Base-by-base conservation (phyloP, 176 grass and related monocot genomes). In the Microstegium vimineum region DNA sequence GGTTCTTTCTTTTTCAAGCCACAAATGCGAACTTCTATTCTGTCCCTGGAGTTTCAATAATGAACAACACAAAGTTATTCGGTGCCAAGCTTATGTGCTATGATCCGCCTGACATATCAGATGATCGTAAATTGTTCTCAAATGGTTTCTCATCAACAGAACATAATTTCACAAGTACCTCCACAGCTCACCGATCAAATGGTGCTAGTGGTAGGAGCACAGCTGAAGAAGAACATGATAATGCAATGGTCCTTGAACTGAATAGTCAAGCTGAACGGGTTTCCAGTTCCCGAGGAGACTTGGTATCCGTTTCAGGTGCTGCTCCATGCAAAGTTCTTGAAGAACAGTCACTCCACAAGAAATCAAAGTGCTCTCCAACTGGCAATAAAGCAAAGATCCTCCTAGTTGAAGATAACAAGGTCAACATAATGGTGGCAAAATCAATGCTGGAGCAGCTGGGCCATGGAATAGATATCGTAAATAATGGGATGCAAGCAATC, bases 391-490 rank as follows among this genome's bases (percentile, higher is more conserved):
- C 74, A 41, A 89, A 78, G 66, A 94, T 97, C 81, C 92, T 97
- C 75, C 90, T 97, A 51, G 94, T 97, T 45, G 94, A 97, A 84
- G 94, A 97, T 89, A 94, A 97, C 75, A 87, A 67, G 69, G 86
- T 97, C 81, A 97, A 94, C 75, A 89, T 94, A 89, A 92, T 97
- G 46, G 95, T 97, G 62, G 95, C 92, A 33, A 90, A 91, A 89
- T 92, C 90, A 77, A 97, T 97, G 94, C 70, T 97, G 71, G 87
- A 87, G 87, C 90, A 94, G n/a, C 64, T 97, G 33, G 90, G 86
- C 20, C 86, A 94, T 62, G 84, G 60, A 79, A 85, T 94, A 89
- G 77, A 92, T 69, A 79, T 97, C 13, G 94, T 89, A 81, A 94
- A 97, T 82, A 92, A 97, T 1, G 92, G 95, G 63, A 27, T 92